These are phyloP conservation scores for Fusarium nanum DNA, from an alignment of 2,329 filamentous ascomycete genomes.

Conservation along the genomic window DNA sequence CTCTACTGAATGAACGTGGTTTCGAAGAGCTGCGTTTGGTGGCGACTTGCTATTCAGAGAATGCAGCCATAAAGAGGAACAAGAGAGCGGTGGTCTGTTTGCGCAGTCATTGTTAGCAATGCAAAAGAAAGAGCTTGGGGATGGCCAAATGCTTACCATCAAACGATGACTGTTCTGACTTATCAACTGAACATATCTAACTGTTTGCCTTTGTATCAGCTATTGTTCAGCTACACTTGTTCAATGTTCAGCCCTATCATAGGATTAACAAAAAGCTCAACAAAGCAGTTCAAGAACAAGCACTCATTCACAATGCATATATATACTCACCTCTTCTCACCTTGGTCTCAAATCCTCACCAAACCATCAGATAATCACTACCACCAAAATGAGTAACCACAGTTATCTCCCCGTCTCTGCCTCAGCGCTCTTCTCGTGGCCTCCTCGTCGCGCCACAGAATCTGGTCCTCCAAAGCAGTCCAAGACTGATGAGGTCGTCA, in stretches of 20 bases:
- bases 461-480: not conserved
- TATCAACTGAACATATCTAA: not conserved
- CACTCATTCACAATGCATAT: not conserved
- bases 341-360: not conserved
- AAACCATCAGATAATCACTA: not conserved
- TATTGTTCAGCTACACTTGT: too few relatives aligned
- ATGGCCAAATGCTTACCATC: not conserved
- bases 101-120: not conserved
- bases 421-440: conserved; percentile 9
- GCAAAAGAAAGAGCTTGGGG: not conserved
- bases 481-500: not conserved
- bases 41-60: not conserved
- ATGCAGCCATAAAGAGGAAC: not conserved
- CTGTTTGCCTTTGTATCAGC: not conserved
- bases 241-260: not conserved
- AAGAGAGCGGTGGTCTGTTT: not conserved
- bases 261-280: not conserved
- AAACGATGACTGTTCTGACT: not conserved
- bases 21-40: not conserved
- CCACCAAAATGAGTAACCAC: conserved; percentile 9
- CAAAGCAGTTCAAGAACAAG: conserved; percentile 1
- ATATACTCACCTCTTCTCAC: not conserved
- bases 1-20: not conserved
- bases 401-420: conserved; percentile 11
- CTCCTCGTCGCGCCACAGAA: conserved; percentile 9